A percentile compares a stretch with the other conserved stretches of the same genome.
Conservation (phyloP, 2,329 filamentous ascomycete species). For the Pseudonectria foliicola region DNA sequence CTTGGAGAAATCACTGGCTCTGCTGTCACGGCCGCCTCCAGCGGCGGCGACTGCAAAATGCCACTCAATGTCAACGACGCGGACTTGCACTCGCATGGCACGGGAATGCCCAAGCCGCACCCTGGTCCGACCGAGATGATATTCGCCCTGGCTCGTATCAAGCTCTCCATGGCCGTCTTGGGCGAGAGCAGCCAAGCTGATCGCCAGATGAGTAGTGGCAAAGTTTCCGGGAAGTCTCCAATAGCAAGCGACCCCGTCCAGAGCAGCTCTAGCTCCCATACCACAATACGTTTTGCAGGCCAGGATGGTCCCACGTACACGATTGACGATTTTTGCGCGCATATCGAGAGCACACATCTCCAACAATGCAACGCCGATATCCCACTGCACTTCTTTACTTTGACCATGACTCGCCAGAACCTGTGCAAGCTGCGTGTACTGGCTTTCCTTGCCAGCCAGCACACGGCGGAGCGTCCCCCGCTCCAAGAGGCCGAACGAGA, state of each 20-base stretch:
- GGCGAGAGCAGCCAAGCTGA: constrained; percentile 37
- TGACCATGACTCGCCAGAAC: constrained; percentile 48
- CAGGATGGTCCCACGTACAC: constrained; percentile 42
- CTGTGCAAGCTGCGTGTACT: constrained; percentile 52
- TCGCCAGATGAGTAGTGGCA: no score
- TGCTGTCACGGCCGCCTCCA: constrained; percentile 48
- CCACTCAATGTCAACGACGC: constrained; percentile 57
- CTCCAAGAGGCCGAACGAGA: constrained; percentile 43
- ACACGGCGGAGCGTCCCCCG: constrained; percentile 30
- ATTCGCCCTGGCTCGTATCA: constrained; percentile 49
- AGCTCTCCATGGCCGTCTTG: constrained; percentile 48
- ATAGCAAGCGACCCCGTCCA: constrained; percentile 20
- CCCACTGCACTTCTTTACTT: constrained; percentile 51
- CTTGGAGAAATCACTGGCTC: constrained; percentile 60
- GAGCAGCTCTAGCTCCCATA: constrained; percentile 15
- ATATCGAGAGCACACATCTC: constrained; percentile 51
- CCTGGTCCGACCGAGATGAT: constrained; percentile 52
- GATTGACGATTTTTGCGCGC: constrained; percentile 45
- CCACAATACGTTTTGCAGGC: constrained; percentile 40
- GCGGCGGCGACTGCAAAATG: constrained; percentile 45
- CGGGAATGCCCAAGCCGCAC: constrained; percentile 43
- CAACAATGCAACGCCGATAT: constrained; percentile 51
- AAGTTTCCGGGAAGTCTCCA: no score
- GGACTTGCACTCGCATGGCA: constrained; percentile 50
- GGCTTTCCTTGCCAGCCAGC: constrained; percentile 44